phyloP scores from a whole-genome alignment of 306 rosid species.

The Medicago truncatula region MtrunA17r5.0-ANR NC_053045.1:32858501-32859000 shows the following conservation, averaged over 20 bases:
- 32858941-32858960: conserved; percentile 21
- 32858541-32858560: conserved; percentile 89
- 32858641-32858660: too few relatives aligned
- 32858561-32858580: conserved; percentile 68
- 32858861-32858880: conserved; percentile 34
- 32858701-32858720: conserved; percentile 56
- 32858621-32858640: not conserved
- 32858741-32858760: conserved; percentile 82
- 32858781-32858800: conserved; percentile 84
- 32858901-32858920: conserved; percentile 9
- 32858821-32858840: conserved; percentile 34
- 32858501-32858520: conserved; percentile 88
- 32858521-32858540: conserved; percentile 87
- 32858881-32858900: not conserved
- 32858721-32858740: conserved; percentile 81
- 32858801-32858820: conserved; percentile 37
- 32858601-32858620: not conserved
- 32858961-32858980: conserved; percentile 51
- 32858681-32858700: not conserved
- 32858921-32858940: conserved; percentile 25
- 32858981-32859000: conserved; percentile 74
- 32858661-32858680: too few relatives aligned
- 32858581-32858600: conserved; percentile 3
- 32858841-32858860: conserved; percentile 16
- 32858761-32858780: conserved; percentile 99